Evolutionary conservation across 495 filamentous ascomycete genomes (phyloP).

Genomic region (Aspergillus saccharolyticus): DNA sequence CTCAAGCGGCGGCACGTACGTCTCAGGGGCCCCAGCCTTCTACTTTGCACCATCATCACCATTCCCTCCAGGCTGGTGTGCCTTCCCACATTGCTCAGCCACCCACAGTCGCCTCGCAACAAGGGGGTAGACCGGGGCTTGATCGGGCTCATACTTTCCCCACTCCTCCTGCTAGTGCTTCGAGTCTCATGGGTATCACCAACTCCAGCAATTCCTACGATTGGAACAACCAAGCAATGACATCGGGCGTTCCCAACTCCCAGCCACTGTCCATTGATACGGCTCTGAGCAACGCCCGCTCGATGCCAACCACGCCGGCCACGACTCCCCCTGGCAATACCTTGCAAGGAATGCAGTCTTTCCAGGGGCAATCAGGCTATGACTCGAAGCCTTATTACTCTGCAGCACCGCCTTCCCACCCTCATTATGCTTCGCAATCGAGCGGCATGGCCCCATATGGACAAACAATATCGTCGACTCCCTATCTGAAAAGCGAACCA

Average conservation of each 20-base stretch:
- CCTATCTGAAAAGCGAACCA: constrained; percentile 75
- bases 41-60: constrained; percentile 66
- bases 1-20: constrained; percentile 29
- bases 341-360: constrained; percentile 72
- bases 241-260: constrained; percentile 53
- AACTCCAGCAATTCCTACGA: constrained; percentile 69
- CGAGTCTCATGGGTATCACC: constrained; percentile 79
- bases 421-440: constrained; percentile 62
- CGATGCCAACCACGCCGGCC: constrained; percentile 89
- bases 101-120: constrained; percentile 70
- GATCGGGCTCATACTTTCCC: constrained; percentile 88
- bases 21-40: constrained; percentile 61
- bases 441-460: constrained; percentile 69
- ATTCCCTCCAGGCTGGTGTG: constrained; percentile 67
- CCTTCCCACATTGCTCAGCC: constrained; percentile 62
- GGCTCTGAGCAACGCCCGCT: constrained; percentile 71
- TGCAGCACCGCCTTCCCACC: constrained; percentile 62
- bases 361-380: constrained; percentile 66
- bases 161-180: constrained; percentile 88
- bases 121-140: constrained; percentile 63
- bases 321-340: constrained; percentile 82
- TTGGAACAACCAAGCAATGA: constrained; percentile 66
- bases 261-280: constrained; percentile 85
- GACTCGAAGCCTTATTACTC: constrained; percentile 81
- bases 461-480: constrained; percentile 46